phyloP scores from a whole-genome alignment of 192 early-diverging fungal species.

The Gigaspora rosea region DNA sequence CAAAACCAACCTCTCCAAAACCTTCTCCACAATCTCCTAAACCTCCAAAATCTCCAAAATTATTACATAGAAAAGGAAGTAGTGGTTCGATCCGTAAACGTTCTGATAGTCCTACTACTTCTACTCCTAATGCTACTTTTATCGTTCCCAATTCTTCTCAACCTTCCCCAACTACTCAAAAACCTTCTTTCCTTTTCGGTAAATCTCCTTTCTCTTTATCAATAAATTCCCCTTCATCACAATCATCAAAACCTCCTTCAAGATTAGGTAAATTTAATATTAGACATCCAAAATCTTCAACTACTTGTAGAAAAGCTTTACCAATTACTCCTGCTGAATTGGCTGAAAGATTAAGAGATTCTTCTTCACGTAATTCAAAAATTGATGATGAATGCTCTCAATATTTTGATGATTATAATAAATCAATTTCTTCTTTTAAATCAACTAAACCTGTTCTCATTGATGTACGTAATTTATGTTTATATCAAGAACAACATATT shows the following conservation, averaged over 20 bases:
- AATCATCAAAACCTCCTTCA: constrained; percentile 9
- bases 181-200: constrained; percentile 7
- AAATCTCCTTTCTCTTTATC: constrained; percentile 24
- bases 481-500: constrained; percentile 49
- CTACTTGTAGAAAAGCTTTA: constrained; percentile 25
- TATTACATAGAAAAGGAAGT: constrained; percentile 27
- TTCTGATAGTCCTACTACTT: constrained; percentile 13
- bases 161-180: background rate
- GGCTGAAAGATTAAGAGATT: constrained; percentile 16
- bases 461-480: constrained; percentile 48
- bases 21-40: constrained; percentile 13
- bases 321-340: constrained; percentile 24
- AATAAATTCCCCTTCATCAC: background rate
- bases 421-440: background rate
- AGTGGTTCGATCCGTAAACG: constrained; percentile 22
- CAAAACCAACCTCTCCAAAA: constrained; percentile 3
- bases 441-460: constrained; percentile 36
- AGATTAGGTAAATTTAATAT: constrained; percentile 24
- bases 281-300: constrained; percentile 4
- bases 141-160: background rate
- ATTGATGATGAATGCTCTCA: background rate
- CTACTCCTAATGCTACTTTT: background rate
- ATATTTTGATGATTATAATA: constrained; percentile 4
- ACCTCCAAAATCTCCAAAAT: constrained; percentile 29
- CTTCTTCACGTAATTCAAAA: background rate